phyloP scores from a whole-genome alignment of 768 basidiomycete species.

The Kwoniella sp. region DNA sequence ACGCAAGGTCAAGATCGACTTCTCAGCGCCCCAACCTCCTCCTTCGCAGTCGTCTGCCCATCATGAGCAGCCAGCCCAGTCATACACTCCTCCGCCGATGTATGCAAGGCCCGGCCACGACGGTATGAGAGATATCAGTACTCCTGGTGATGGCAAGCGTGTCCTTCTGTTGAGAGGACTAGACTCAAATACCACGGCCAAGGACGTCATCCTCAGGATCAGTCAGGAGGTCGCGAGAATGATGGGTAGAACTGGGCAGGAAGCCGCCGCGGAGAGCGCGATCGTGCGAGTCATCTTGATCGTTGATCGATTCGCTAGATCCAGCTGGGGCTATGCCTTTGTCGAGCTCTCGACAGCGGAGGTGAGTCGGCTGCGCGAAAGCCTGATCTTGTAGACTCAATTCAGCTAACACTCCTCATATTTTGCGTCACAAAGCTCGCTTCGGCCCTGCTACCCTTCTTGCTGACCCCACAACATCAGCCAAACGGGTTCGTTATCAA shows the following conservation, averaged over 20 bases:
- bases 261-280: slow-evolving; percentile 75
- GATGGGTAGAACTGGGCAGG: slow-evolving; percentile 29
- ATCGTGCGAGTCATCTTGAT: slow-evolving; percentile 86
- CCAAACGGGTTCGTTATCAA: slow-evolving; percentile 93
- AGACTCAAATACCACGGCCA: slow-evolving; percentile 81
- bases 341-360: slow-evolving; percentile 84
- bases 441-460: slow-evolving; percentile 75
- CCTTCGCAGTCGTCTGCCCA: slow-evolving; percentile 1
- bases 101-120: slow-evolving; percentile 63
- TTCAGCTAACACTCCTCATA: no score
- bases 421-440: slow-evolving; percentile 66
- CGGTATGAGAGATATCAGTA: slow-evolving; percentile 92
- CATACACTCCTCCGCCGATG: slow-evolving; percentile 11
- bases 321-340: slow-evolving; percentile 91
- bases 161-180: slow-evolving; percentile 88
- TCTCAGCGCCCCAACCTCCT: slow-evolving; percentile 64
- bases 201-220: slow-evolving; percentile 83
- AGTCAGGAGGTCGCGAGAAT: slow-evolving; percentile 70
- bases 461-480: slow-evolving; percentile 81
- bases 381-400: no score
- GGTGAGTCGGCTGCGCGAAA: slow-evolving; percentile 62
- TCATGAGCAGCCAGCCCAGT: neutral
- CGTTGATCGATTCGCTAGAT: slow-evolving; percentile 78
- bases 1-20: slow-evolving; percentile 92
- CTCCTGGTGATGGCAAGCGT: slow-evolving; percentile 61